phyloP scores from a whole-genome alignment of 371 early-diverging fungal genomes.

The Mortierella sp. region DNA sequence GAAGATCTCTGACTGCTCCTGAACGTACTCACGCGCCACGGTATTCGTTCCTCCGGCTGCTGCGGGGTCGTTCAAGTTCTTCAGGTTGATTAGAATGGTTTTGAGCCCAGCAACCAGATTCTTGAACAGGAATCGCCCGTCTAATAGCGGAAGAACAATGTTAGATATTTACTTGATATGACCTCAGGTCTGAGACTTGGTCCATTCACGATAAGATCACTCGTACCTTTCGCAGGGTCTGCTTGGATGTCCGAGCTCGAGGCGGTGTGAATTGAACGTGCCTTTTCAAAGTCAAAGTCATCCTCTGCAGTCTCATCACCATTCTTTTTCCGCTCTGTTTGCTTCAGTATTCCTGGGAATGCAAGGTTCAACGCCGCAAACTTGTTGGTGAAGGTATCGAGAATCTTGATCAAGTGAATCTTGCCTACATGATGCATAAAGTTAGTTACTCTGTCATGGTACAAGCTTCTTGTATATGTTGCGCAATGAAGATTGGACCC shows the following conservation, averaged over 20 bases:
- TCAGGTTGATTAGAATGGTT: constrained; percentile 79
- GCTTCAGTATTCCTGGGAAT: constrained; percentile 64
- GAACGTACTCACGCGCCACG: constrained; percentile 72
- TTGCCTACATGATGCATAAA: constrained; percentile 62
- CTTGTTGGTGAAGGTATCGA: constrained; percentile 85
- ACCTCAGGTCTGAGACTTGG: neutral
- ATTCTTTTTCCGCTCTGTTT: constrained; percentile 49
- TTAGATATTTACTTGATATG: neutral
- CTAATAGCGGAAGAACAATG: constrained; percentile 26
- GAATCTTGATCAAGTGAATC: constrained; percentile 82
- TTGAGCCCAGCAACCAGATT: constrained; percentile 89
- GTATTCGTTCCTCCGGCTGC: constrained; percentile 38
- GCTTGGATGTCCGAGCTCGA: constrained; percentile 65
- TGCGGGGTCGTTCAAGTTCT: constrained; percentile 67
- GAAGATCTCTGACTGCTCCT: constrained; percentile 75
- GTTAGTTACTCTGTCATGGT: neutral
- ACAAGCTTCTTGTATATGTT: neutral
- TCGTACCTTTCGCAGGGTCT: constrained; percentile 80
- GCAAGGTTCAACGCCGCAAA: constrained; percentile 78
- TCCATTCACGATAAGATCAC: too few species aligned
- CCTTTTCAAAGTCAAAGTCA: constrained; percentile 84
- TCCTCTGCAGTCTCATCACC: constrained; percentile 52
- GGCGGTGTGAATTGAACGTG: constrained; percentile 81
- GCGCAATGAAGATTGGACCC: neutral
- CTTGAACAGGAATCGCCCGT: constrained; percentile 84